phyloP scores from a whole-genome alignment of 768 basidiomycete species.

The Mycena metata region DNA sequence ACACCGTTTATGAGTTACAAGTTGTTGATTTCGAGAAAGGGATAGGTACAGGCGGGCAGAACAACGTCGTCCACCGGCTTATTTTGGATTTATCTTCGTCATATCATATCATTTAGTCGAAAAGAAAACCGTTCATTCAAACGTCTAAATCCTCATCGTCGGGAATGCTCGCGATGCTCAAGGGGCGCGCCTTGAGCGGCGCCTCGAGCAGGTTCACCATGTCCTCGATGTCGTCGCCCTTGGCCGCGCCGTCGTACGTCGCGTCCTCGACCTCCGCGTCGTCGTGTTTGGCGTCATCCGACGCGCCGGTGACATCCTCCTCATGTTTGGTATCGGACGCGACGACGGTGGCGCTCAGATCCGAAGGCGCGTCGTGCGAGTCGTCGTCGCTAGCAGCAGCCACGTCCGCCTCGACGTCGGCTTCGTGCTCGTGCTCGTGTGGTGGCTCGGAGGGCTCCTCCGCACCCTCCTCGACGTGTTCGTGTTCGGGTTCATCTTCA shows the following conservation, averaged over 20 bases:
- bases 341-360: conserved; percentile 34
- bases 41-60: conserved; percentile 20
- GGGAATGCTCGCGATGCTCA: conserved; percentile 63
- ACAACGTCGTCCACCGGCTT: too few species aligned
- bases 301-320: too few species aligned
- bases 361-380: conserved; percentile 25
- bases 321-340: conserved; percentile 37
- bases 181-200: conserved; percentile 54
- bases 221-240: conserved; percentile 66
- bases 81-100: too few species aligned
- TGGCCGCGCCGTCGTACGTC: conserved; percentile 28
- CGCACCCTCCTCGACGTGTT: conserved; percentile 34
- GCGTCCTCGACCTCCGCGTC: conserved; percentile 5
- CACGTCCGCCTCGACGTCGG: conserved; percentile 33
- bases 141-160: conserved; percentile 52
- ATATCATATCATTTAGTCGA: too few species aligned
- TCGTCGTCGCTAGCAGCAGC: conserved; percentile 31
- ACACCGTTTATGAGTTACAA: conserved; percentile 37
- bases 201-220: conserved; percentile 78
- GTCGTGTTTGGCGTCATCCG: too few species aligned
- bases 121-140: conserved; percentile 8
- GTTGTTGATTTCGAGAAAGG: conserved; percentile 25
- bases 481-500: conserved; percentile 33
- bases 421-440: conserved; percentile 39
- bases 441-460: conserved; percentile 43